phyloP scores from a whole-genome alignment of 805 yeast genomes.

The Yamadazyma paraphyllophila region DNA sequence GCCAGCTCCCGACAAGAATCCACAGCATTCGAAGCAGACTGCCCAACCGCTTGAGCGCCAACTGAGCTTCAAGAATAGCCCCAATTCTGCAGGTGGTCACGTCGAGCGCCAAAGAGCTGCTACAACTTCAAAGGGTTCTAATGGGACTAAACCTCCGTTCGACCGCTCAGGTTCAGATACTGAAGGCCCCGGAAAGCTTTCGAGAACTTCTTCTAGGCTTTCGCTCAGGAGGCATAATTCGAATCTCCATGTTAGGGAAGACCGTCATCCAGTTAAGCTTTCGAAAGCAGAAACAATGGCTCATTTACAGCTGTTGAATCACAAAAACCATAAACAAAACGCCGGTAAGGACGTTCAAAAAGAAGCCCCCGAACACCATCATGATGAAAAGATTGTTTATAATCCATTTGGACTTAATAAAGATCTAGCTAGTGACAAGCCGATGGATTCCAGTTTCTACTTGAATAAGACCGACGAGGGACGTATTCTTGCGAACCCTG shows the following conservation, averaged over 20 bases:
- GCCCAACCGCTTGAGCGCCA: too few relatives aligned
- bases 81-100: not conserved
- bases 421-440: slow-evolving; percentile 21
- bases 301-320: slow-evolving; percentile 33
- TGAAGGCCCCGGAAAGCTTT: slow-evolving; percentile 37
- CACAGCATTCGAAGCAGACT: not conserved
- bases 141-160: not conserved
- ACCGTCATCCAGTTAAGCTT: slow-evolving; percentile 13
- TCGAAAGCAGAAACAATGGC: slow-evolving; percentile 37
- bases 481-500: slow-evolving; percentile 57
- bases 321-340: slow-evolving; percentile 20
- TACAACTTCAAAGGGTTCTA: not conserved
- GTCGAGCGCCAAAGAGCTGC: not conserved
- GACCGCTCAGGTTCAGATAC: not conserved
- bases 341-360: slow-evolving; percentile 7
- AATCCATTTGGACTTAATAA: slow-evolving; percentile 63
- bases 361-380: slow-evolving; percentile 4
- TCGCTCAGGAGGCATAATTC: slow-evolving; percentile 21
- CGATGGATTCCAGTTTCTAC: slow-evolving; percentile 28
- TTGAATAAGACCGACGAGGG: slow-evolving; percentile 39
- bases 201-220: slow-evolving; percentile 19
- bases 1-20: not conserved
- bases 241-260: slow-evolving; percentile 5
- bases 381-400: slow-evolving; percentile 49
- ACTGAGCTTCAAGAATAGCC: not conserved